A percentile compares a stretch with the other conserved stretches of the same genome.
Evolutionary conservation across 306 rosid species (phyloP).

Genomic region (Sindora glabra): DNA sequence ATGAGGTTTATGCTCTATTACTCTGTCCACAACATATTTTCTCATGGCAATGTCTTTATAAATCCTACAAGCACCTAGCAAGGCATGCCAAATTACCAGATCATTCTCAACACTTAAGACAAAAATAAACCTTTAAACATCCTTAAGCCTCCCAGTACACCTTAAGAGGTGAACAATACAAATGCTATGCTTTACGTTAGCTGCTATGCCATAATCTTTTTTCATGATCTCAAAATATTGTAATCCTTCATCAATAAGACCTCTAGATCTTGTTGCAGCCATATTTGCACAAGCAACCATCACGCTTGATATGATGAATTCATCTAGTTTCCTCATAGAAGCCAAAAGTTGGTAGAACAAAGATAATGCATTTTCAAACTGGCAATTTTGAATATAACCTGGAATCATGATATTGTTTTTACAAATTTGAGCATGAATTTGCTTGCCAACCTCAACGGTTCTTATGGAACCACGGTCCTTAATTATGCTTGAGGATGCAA

Average conservation of each 20-base stretch:
- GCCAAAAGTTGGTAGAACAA: slow-evolving; percentile 32
- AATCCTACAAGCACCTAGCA: slow-evolving; percentile 52
- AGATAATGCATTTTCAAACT: slow-evolving; percentile 35
- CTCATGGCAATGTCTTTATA: slow-evolving; percentile 35
- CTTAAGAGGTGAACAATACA: slow-evolving; percentile 53
- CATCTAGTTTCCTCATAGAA: slow-evolving; percentile 32
- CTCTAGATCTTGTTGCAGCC: slow-evolving; percentile 42
- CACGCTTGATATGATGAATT: slow-evolving; percentile 37
- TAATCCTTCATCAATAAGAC: slow-evolving; percentile 47
- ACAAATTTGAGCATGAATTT: slow-evolving; percentile 45
- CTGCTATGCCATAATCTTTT: slow-evolving; percentile 27
- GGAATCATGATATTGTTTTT: slow-evolving; percentile 35
- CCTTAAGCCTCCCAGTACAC: slow-evolving; percentile 40
- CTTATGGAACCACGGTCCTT: slow-evolving; percentile 34
- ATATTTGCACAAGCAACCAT: slow-evolving; percentile 40
- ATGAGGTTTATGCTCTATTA: slow-evolving; percentile 49
- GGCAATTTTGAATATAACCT: slow-evolving; percentile 37
- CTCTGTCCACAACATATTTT: slow-evolving; percentile 30
- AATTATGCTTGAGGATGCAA: slow-evolving; percentile 43
- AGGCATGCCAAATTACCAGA: slow-evolving; percentile 54
- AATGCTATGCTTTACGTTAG: slow-evolving; percentile 40
- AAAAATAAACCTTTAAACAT: slow-evolving; percentile 37
- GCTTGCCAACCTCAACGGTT: slow-evolving; percentile 36
- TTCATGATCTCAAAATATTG: slow-evolving; percentile 36
- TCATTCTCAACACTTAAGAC: slow-evolving; percentile 31